These are phyloP conservation scores for Marasmius sp. DNA, from an alignment of 1,284 basidiomycete genomes.

Conservation along the genomic window DNA sequence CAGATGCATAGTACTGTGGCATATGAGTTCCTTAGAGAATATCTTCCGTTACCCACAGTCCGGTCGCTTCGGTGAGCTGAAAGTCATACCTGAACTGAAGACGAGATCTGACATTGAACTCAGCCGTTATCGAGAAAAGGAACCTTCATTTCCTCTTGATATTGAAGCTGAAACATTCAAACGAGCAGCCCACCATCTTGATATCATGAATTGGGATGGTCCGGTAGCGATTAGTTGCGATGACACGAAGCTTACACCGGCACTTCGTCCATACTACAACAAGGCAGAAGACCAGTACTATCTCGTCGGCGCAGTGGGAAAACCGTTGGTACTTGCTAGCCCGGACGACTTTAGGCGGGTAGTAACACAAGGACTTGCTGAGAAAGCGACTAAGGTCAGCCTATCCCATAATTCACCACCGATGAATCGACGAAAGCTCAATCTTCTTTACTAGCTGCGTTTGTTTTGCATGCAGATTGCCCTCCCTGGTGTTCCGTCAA, in stretches of 20 bases:
- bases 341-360: conserved; percentile 14
- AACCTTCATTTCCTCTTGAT: conserved; percentile 20
- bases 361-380: conserved; percentile 7
- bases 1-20: background rate
- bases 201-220: conserved; percentile 18
- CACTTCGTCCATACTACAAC: conserved; percentile 23
- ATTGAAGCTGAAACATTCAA: conserved; percentile 20
- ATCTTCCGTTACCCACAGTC: background rate
- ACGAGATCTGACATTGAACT: background rate
- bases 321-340: conserved; percentile 17
- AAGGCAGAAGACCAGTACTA: conserved; percentile 13
- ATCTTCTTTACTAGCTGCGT: conserved; percentile 20
- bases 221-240: conserved; percentile 26
- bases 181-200: conserved; percentile 12
- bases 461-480: conserved; percentile 24
- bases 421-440: background rate
- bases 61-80: background rate
- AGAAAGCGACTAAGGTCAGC: conserved; percentile 21
- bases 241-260: conserved; percentile 28
- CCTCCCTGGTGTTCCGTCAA: conserved; percentile 21
- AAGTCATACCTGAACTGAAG: background rate
- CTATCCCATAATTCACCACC: background rate
- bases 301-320: conserved; percentile 23
- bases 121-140: background rate
- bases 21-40: background rate